Evolutionary conservation across 176 grass and related monocot species (phyloP).

Genomic region (Triticum timopheevii): DNA sequence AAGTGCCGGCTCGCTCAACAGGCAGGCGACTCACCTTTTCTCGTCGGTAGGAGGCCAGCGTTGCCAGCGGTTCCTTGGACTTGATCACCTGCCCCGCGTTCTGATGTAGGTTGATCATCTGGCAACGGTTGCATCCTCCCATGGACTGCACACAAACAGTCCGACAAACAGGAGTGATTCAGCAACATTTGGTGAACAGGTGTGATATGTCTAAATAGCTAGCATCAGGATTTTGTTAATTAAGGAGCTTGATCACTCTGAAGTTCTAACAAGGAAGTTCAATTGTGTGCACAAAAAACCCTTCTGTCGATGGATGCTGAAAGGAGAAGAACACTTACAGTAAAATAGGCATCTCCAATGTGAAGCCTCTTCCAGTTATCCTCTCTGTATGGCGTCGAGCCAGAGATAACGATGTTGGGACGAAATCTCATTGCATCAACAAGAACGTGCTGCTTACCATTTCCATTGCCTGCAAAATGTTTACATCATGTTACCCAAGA

Average conservation of each 20-base stretch:
- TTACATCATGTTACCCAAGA: slow-evolving; percentile 11
- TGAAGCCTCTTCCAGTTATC: slow-evolving; percentile 77
- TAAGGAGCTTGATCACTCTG: background rate
- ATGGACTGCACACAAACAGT: slow-evolving; percentile 52
- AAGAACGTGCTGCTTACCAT: slow-evolving; percentile 22
- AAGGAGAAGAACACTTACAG: slow-evolving; percentile 37
- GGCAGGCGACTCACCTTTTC: slow-evolving; percentile 45
- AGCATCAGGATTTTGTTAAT: background rate
- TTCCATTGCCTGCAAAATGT: slow-evolving; percentile 31
- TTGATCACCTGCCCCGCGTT: slow-evolving; percentile 53
- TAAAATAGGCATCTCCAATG: slow-evolving; percentile 80
- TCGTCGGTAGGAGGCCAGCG: slow-evolving; percentile 83
- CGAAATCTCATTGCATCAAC: slow-evolving; percentile 77
- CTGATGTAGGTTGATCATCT: slow-evolving; percentile 91
- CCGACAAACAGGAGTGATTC: background rate
- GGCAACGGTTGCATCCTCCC: slow-evolving; percentile 94
- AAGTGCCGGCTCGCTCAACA: background rate
- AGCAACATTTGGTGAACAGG: background rate
- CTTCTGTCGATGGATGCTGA: slow-evolving; percentile 1
- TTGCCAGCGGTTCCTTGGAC: slow-evolving; percentile 87
- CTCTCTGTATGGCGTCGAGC: slow-evolving; percentile 68
- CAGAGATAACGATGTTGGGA: slow-evolving; percentile 89
- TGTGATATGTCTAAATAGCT: background rate
- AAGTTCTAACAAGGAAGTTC: background rate
- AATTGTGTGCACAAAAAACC: background rate